phyloP scores from a whole-genome alignment of 177 flowering plant species.

The Vitis hybrid region DNA sequence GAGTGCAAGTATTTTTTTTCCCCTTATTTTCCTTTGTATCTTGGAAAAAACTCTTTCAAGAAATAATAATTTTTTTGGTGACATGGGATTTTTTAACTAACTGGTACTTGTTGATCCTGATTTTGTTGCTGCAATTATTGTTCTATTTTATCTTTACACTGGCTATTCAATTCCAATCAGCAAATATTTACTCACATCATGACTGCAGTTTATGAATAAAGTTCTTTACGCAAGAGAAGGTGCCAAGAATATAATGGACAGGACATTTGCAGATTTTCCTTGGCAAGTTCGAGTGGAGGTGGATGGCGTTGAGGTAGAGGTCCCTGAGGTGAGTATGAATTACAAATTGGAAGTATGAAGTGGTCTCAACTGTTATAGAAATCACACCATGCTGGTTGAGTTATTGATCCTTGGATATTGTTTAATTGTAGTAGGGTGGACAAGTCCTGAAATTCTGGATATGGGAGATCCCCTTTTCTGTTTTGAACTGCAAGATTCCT shows the following conservation, averaged over 20 bases:
- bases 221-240: conserved; percentile 97
- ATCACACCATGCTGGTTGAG: neutral
- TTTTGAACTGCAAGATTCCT: neutral
- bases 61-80: too few relatives aligned
- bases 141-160: neutral
- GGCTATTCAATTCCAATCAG: neutral
- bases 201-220: conserved; percentile 89
- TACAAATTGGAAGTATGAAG: neutral
- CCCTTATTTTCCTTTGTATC: neutral
- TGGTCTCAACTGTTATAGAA: neutral
- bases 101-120: too few relatives aligned
- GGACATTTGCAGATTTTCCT: conserved; percentile 83
- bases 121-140: conserved; percentile 1
- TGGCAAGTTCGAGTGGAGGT: conserved; percentile 92
- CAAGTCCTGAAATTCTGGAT: neutral
- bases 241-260: conserved; percentile 85
- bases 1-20: neutral
- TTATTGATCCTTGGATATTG: neutral
- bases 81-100: too few relatives aligned
- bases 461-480: neutral
- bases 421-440: neutral
- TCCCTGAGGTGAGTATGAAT: conserved; percentile 76
- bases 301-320: conserved; percentile 84
- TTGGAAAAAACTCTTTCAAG: too few relatives aligned
- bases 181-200: neutral